These are phyloP conservation scores for Phoenix dactylifera DNA, from an alignment of 176 grass and related monocot genomes.

Conservation along the genomic window DNA sequence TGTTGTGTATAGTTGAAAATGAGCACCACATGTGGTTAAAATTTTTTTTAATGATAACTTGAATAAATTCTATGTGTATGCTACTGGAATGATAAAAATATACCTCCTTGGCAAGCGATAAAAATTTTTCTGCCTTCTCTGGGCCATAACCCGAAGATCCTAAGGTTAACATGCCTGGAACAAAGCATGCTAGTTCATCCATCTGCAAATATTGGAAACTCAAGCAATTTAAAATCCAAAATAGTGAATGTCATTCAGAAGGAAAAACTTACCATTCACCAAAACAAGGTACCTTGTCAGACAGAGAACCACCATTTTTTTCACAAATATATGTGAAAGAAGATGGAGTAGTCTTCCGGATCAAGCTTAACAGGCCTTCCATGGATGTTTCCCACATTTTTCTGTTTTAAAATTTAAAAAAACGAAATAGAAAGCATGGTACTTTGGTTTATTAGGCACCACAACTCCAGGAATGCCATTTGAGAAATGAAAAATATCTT, in stretches of 20 bases:
- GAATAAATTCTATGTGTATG: not conserved
- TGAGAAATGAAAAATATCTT: too few relatives aligned
- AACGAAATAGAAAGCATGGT: not conserved
- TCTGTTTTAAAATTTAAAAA: constrained; percentile 26
- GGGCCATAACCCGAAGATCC: constrained; percentile 84
- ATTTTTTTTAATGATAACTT: not conserved
- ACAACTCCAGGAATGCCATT: too few relatives aligned
- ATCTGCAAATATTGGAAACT: constrained; percentile 46
- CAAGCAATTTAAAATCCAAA: constrained; percentile 24
- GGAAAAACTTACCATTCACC: constrained; percentile 17
- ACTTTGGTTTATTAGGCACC: too few relatives aligned
- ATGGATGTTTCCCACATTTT: constrained; percentile 99
- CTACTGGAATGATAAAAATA: constrained; percentile 14
- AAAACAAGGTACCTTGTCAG: constrained; percentile 62
- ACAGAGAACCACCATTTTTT: constrained; percentile 75
- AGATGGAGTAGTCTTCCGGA: constrained; percentile 72
- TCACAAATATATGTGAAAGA: constrained; percentile 94
- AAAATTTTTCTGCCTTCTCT: constrained; percentile 73
- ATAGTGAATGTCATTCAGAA: constrained; percentile 16
- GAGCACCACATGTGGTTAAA: too few relatives aligned
- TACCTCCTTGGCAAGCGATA: constrained; percentile 96
- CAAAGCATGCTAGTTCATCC: constrained; percentile 99
- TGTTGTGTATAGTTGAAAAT: too few relatives aligned
- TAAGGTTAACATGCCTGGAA: constrained; percentile 93
- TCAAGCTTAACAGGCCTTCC: constrained; percentile 90